Evolutionary conservation across 176 grass and related monocot species (phyloP).

Genomic region (Oryza punctata): DNA sequence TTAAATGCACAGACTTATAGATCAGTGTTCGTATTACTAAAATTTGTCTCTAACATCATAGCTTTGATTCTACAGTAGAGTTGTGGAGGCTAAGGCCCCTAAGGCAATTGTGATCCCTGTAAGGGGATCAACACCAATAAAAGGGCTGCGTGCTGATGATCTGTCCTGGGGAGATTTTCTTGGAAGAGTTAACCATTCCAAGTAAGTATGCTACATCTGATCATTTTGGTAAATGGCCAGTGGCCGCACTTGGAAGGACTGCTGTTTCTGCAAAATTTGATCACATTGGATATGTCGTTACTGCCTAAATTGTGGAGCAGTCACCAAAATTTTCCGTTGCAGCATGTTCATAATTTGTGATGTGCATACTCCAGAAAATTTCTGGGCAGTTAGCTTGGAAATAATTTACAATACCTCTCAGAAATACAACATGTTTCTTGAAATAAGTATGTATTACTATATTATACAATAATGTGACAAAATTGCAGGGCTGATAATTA

Average conservation of each 20-base stretch:
- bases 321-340: neutral
- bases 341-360: slow-evolving; percentile 11
- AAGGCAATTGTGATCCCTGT: slow-evolving; percentile 78
- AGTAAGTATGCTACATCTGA: slow-evolving; percentile 62
- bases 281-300: neutral
- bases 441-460: slow-evolving; percentile 8
- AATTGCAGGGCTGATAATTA: slow-evolving; percentile 68
- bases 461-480: slow-evolving; percentile 16
- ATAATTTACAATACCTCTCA: slow-evolving; percentile 4
- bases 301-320: neutral
- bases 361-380: neutral
- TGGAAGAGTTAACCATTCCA: slow-evolving; percentile 49
- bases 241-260: neutral
- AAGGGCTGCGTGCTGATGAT: slow-evolving; percentile 64
- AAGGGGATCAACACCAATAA: slow-evolving; percentile 52
- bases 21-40: neutral
- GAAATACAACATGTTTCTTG: neutral
- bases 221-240: neutral
- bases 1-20: slow-evolving; percentile 5
- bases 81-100: slow-evolving; percentile 80
- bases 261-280: neutral
- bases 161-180: slow-evolving; percentile 93
- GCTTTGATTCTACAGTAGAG: slow-evolving; percentile 70
- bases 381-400: neutral
- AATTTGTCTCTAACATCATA: slow-evolving; percentile 43